phyloP scores from a whole-genome alignment of 371 early-diverging fungal genomes.

The Coemansia sp. region DNA sequence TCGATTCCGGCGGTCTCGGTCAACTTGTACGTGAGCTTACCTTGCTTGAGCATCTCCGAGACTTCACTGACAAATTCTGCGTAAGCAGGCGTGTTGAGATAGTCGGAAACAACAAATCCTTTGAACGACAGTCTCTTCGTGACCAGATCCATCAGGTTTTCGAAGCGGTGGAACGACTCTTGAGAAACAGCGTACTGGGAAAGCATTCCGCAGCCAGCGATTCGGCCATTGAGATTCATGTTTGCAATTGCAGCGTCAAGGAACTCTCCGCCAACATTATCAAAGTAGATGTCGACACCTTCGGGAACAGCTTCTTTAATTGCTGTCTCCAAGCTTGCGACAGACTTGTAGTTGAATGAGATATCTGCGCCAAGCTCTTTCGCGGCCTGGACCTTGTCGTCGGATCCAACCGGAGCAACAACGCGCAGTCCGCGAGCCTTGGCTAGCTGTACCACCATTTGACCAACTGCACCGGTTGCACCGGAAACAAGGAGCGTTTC shows the following conservation, averaged over 20 bases:
- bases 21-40: conserved; percentile 67
- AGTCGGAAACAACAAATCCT: conserved; percentile 61
- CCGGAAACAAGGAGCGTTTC: conserved; percentile 68
- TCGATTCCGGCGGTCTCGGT: conserved; percentile 74
- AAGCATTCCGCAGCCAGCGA: conserved; percentile 68
- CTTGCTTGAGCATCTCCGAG: conserved; percentile 62
- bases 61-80: conserved; percentile 62
- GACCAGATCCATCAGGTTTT: conserved; percentile 54
- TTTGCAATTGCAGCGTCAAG: conserved; percentile 61
- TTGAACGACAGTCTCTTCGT: conserved; percentile 55
- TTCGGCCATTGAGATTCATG: conserved; percentile 55
- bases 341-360: conserved; percentile 84
- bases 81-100: conserved; percentile 53
- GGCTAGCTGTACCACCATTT: conserved; percentile 68
- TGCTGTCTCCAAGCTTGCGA: conserved; percentile 50
- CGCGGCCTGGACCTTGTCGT: conserved; percentile 73
- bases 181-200: conserved; percentile 63
- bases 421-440: conserved; percentile 71
- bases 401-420: conserved; percentile 73
- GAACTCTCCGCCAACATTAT: conserved; percentile 67
- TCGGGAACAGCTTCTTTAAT: conserved; percentile 45
- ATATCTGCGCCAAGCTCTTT: conserved; percentile 61
- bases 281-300: conserved; percentile 77
- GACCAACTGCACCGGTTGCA: conserved; percentile 64
- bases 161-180: conserved; percentile 51